A percentile compares a stretch with the other conserved stretches of the same genome.
These are phyloP conservation scores for Clitopilus hobsonii DNA, from an alignment of 768 basidiomycete species.

Conservation along the genomic window DNA sequence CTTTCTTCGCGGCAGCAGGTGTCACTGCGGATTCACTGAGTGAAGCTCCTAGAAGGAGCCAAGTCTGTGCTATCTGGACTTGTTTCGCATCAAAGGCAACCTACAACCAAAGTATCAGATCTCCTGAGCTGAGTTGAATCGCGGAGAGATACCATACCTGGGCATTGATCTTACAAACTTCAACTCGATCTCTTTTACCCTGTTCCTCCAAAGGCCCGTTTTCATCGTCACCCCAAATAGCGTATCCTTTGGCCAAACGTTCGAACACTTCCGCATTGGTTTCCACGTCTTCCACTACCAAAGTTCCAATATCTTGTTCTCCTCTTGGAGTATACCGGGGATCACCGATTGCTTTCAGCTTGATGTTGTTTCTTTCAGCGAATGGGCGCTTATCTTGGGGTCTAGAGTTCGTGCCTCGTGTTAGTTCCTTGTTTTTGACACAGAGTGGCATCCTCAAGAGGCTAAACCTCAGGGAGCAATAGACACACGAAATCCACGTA, in stretches of 20 bases:
- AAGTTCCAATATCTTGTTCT: conserved; percentile 57
- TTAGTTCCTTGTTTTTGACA: neutral
- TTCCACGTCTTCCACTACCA: conserved; percentile 26
- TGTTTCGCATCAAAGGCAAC: conserved; percentile 57
- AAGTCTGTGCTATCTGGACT: conserved; percentile 54
- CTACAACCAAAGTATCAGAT: conserved; percentile 22
- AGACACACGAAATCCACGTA: conserved; percentile 24
- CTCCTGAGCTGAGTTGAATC: neutral
- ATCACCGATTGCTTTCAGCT: conserved; percentile 60
- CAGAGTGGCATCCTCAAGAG: neutral
- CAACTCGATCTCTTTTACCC: conserved; percentile 3
- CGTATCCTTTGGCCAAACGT: conserved; percentile 60
- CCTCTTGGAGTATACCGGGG: conserved; percentile 35
- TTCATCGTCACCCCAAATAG: conserved; percentile 41
- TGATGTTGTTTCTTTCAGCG: conserved; percentile 28
- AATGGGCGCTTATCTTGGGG: conserved; percentile 28
- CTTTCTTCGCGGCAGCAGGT: neutral
- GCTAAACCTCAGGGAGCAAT: neutral
- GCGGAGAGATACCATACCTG: conserved; percentile 26
- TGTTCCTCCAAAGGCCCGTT: conserved; percentile 46
- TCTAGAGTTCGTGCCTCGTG: conserved; percentile 19
- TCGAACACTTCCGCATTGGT: conserved; percentile 48
- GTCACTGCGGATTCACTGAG: conserved; percentile 29
- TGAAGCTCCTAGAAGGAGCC: conserved; percentile 60
- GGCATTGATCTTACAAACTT: conserved; percentile 40